Percentiles rank a stretch among this genome's conserved stretches.
Conservation (phyloP, 805 yeast genomes). For the Saccharomycopsis lassenensis region DNA sequence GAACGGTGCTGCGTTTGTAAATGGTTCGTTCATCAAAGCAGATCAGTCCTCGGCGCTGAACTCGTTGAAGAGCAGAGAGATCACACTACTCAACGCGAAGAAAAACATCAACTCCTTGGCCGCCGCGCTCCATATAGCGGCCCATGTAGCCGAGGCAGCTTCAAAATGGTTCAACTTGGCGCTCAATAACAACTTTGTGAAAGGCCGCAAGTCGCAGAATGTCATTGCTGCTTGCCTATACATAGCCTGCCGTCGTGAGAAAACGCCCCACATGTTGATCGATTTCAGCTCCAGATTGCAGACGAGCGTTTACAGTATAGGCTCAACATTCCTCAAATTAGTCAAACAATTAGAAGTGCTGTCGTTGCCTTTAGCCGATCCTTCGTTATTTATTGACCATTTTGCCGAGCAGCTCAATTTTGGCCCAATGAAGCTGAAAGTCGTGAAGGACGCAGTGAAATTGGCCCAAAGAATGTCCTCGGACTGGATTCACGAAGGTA, state of each 20-base stretch:
- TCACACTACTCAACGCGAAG: slow-evolving; percentile 77
- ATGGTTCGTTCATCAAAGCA: slow-evolving; percentile 85
- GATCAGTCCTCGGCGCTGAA: slow-evolving; percentile 59
- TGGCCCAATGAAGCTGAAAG: slow-evolving; percentile 62
- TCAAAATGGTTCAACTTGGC: slow-evolving; percentile 85
- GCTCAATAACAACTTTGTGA: slow-evolving; percentile 78
- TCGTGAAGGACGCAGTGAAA: slow-evolving; percentile 76
- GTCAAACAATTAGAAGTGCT: slow-evolving; percentile 76
- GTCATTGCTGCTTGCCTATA: slow-evolving; percentile 93
- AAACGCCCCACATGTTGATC: slow-evolving; percentile 90
- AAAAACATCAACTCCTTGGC: slow-evolving; percentile 74
- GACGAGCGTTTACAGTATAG: slow-evolving; percentile 86
- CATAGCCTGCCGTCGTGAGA: slow-evolving; percentile 84
- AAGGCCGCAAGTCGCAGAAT: slow-evolving; percentile 93
- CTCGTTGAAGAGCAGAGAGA: slow-evolving; percentile 79
- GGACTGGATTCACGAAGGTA: slow-evolving; percentile 94
- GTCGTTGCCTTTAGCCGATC: slow-evolving; percentile 81
- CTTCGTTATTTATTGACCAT: slow-evolving; percentile 86
- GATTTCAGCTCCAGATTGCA: slow-evolving; percentile 87
- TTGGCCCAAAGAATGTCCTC: slow-evolving; percentile 84
- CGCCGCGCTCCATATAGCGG: slow-evolving; percentile 66
- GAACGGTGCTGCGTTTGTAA: slow-evolving; percentile 90
- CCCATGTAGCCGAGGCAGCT: slow-evolving; percentile 77
- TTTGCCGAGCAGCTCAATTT: slow-evolving; percentile 82
- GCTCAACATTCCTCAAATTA: slow-evolving; percentile 90